Evolutionary conservation across 1,284 basidiomycete species (phyloP).

Genomic region (Rhodotorula sp.): DNA sequence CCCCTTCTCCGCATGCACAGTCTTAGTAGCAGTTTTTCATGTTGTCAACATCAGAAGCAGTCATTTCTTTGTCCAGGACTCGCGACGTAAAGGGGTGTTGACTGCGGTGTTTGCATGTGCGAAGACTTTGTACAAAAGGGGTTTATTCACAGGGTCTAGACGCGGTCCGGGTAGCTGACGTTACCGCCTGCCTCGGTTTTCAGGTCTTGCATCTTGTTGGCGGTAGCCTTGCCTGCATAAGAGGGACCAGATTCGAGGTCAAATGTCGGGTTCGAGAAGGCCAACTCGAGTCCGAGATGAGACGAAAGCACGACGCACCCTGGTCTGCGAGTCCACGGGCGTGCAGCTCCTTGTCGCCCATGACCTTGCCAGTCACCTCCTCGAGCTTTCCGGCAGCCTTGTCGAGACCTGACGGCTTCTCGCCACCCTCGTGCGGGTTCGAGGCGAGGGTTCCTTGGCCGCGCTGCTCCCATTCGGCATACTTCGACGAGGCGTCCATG

Average conservation of each 20-base stretch:
- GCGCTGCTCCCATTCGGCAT: slow-evolving; percentile 9
- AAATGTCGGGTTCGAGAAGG: neutral
- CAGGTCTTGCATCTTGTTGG: neutral
- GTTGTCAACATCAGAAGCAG: neutral
- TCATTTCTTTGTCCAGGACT: neutral
- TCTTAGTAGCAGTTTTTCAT: neutral
- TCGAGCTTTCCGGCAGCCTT: slow-evolving; percentile 10
- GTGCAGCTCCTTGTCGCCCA: slow-evolving; percentile 10
- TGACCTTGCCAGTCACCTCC: slow-evolving; percentile 2
- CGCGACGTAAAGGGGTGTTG: too few species aligned
- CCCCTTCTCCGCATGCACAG: neutral
- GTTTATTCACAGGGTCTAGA: neutral
- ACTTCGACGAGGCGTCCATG: slow-evolving; percentile 1
- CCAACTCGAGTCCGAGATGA: neutral
- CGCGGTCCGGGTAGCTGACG: slow-evolving; percentile 2
- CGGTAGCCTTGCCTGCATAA: neutral
- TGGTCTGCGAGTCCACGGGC: neutral
- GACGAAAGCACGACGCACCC: neutral
- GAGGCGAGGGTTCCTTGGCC: neutral
- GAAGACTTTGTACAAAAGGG: neutral
- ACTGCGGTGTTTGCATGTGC: too few species aligned
- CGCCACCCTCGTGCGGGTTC: slow-evolving; percentile 1
- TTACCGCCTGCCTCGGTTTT: slow-evolving; percentile 4
- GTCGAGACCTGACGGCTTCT: slow-evolving; percentile 5
- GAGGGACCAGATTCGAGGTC: neutral